A percentile compares a stretch with the other conserved stretches of the same genome.
Conservation (phyloP, 305 asterid species). For the Caryopteris hybrid region DNA sequence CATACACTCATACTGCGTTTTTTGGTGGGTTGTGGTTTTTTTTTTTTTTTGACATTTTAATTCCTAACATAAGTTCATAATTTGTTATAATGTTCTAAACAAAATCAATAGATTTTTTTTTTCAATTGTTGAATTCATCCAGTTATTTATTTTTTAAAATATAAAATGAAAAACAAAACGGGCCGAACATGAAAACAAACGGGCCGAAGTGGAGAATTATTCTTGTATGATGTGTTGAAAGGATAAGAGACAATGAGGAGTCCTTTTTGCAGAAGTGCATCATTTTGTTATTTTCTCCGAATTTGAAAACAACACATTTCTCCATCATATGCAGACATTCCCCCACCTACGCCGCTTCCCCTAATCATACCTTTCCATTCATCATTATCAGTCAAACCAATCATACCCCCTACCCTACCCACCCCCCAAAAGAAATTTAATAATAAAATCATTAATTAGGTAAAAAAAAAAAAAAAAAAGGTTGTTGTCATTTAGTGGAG, state of each 20-base stretch:
- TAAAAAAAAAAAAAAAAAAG: background rate
- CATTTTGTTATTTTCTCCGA: slow-evolving; percentile 17
- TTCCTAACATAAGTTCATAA: no score
- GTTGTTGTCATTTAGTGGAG: slow-evolving; percentile 23
- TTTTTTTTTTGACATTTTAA: no score
- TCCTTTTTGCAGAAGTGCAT: slow-evolving; percentile 12
- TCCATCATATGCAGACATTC: slow-evolving; percentile 28
- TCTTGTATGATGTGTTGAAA: no score
- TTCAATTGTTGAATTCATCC: no score
- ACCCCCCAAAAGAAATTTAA: background rate
- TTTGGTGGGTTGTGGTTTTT: no score
- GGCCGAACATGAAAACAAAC: no score
- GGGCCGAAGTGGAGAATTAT: no score
- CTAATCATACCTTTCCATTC: slow-evolving; percentile 24
- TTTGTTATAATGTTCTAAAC: no score
- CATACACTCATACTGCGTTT: no score
- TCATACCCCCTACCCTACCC: background rate
- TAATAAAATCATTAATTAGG: background rate
- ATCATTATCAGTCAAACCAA: slow-evolving; percentile 25
- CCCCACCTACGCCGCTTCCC: slow-evolving; percentile 41
- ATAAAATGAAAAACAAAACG: no score
- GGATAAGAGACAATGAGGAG: slow-evolving; percentile 15
- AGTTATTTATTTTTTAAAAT: no score
- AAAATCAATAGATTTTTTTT: no score
- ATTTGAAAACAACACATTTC: slow-evolving; percentile 22